Evolutionary conservation across 768 basidiomycete species (phyloP).

Genomic region (Gymnopilus dilepis): DNA sequence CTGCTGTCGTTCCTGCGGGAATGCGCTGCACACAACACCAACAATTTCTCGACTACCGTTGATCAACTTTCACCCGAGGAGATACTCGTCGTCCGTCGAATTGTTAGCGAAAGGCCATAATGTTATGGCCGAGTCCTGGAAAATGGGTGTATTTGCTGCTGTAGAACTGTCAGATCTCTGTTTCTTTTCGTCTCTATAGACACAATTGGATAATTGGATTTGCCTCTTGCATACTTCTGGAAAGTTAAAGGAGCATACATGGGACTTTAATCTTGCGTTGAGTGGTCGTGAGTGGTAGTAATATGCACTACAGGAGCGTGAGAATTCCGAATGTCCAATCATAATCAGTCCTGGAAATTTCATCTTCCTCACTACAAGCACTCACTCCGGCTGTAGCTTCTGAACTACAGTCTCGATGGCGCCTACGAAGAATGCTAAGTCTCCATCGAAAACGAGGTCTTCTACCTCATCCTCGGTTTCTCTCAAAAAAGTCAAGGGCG

Average conservation of each 20-base stretch:
- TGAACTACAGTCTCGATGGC: slow-evolving; percentile 34
- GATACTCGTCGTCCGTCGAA: slow-evolving; percentile 62
- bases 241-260: no score
- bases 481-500: slow-evolving; percentile 82
- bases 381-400: not conserved
- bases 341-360: slow-evolving; percentile 18
- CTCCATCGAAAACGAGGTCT: slow-evolving; percentile 47
- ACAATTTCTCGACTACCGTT: slow-evolving; percentile 64
- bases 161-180: not conserved
- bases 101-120: slow-evolving; percentile 34
- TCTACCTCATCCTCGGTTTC: slow-evolving; percentile 57
- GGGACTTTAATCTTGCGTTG: no score
- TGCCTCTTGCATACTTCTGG: no score
- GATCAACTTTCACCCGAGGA: slow-evolving; percentile 77
- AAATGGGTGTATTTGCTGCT: not conserved
- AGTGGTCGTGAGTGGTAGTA: no score
- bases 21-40: slow-evolving; percentile 65
- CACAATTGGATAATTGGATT: not conserved
- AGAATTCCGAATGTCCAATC: not conserved
- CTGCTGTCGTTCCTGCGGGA: slow-evolving; percentile 73
- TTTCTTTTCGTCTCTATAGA: not conserved
- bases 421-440: slow-evolving; percentile 41
- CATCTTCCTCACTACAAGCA: not conserved
- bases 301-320: slow-evolving; percentile 1
- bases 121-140: not conserved